Base-by-base conservation (phyloP, 352 stramenopile genomes). In the Phytophthora syringae region DNA sequence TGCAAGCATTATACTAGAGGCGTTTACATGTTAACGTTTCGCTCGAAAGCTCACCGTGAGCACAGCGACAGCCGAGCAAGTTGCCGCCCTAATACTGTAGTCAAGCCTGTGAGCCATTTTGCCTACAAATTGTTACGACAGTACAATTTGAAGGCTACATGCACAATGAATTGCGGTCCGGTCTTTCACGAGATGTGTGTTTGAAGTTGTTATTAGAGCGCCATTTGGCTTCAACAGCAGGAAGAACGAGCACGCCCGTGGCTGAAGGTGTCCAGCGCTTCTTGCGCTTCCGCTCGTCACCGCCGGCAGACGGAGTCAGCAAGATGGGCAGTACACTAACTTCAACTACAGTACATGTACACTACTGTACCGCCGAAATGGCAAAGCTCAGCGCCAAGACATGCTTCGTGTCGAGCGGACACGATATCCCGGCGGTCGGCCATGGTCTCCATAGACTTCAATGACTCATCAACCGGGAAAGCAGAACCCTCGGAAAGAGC, bases 121-220 rank as follows among this genome's bases (percentile, higher is more conserved):
- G n/a, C n/a, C n/a, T n/a, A n/a, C n/a, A n/a, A n/a, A n/a, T n/a
- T n/a, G n/a, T n/a, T n/a, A n/a, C n/a, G n/a, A n/a, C 5, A 9
- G 27, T 32, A 32, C 27, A 32, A 32, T 32, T 10, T 32, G 27
- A 32, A n/a, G n/a, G n/a, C n/a, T n/a, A n/a, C n/a, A n/a, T n/a
- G n/a, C n/a, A 5, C 34, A 18, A 15, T 7, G 34, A 18, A 48
- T 48, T 45, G 40, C 43, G 22, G 37, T 24, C 53, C 20, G 30
- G 30, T 36, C 52, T 52, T 52, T 47, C 30, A 52, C 40, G 28
- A 27, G 53, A 61, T 61, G 53, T 52, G 53, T 61, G 53, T 53
- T 61, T 61, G 53, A 61, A 61, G 53, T 53, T 60, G 43, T 32
- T 32, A 40, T 36, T 36, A 11, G 30, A 40, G 11, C 34, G 7